Conservation (phyloP, 164 flowering plant species). For the Euptelea pleiosperma region DNA sequence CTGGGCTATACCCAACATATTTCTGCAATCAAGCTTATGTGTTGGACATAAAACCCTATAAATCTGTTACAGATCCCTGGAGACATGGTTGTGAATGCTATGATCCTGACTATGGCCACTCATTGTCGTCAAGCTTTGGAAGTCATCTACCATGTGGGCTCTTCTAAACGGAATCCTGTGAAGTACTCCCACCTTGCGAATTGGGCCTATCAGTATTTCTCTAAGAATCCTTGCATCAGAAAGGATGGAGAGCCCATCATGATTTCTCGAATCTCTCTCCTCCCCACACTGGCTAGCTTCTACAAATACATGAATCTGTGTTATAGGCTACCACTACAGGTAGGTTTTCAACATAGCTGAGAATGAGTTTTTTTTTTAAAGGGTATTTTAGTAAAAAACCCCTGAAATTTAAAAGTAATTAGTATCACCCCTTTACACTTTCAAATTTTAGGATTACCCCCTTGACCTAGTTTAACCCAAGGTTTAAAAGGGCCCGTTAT, state of each 20-base stretch:
- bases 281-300: constrained; percentile 42
- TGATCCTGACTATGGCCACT: constrained; percentile 46
- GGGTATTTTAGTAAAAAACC: no score
- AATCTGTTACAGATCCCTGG: constrained; percentile 59
- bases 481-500: no score
- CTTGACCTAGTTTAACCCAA: no score
- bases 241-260: constrained; percentile 48
- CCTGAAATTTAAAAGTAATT: no score
- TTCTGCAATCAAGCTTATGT: background rate
- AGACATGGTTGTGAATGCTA: constrained; percentile 78
- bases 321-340: constrained; percentile 50
- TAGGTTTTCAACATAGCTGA: no score
- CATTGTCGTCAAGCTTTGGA: constrained; percentile 28
- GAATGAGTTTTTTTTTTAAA: no score
- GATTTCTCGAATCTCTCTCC: constrained; percentile 27
- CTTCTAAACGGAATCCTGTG: constrained; percentile 48
- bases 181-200: constrained; percentile 15
- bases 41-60: background rate
- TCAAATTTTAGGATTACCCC: no score
- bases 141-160: constrained; percentile 56
- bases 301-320: constrained; percentile 44
- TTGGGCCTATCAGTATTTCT: constrained; percentile 32
- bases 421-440: no score
- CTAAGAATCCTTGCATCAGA: constrained; percentile 37
- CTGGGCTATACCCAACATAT: background rate